phyloP scores from a whole-genome alignment of 805 yeast species.

The Lipomyces orientalis region DNA sequence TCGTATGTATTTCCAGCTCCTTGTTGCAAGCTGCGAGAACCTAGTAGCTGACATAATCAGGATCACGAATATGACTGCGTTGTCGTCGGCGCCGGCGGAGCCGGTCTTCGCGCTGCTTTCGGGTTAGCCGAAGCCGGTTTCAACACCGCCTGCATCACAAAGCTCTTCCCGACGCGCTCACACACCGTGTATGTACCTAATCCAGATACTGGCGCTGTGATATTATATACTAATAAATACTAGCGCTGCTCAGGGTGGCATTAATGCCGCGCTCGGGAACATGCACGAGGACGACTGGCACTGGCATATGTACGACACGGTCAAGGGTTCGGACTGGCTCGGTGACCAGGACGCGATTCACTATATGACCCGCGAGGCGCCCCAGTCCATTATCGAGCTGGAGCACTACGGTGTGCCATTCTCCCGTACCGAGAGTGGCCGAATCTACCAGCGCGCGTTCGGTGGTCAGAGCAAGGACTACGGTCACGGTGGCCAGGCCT shows the following conservation, averaged over 20 bases:
- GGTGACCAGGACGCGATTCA: constrained; percentile 99
- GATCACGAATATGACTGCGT: constrained; percentile 99
- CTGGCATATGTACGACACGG: constrained; percentile 99
- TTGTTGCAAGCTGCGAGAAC: too few relatives aligned
- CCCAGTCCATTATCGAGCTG: constrained; percentile 90
- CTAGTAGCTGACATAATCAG: constrained; percentile 1
- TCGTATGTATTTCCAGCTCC: constrained; percentile 43
- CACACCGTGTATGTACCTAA: constrained; percentile 70
- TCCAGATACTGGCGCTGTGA: background rate
- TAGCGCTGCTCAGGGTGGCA: constrained; percentile 97
- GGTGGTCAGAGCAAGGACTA: constrained; percentile 96
- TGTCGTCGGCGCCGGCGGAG: constrained; percentile 99
- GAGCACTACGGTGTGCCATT: constrained; percentile 99
- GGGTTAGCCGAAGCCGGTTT: constrained; percentile 96
- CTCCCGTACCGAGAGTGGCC: constrained; percentile 94
- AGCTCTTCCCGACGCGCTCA: constrained; percentile 96
- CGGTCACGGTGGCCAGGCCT: constrained; percentile 99
- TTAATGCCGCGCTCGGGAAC: constrained; percentile 97
- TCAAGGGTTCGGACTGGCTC: constrained; percentile 98
- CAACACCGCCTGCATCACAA: constrained; percentile 96
- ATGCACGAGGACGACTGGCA: constrained; percentile 99
- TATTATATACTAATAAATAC: background rate
- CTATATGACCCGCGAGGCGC: constrained; percentile 98
- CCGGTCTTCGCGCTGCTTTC: constrained; percentile 97
- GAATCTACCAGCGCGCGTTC: constrained; percentile 97